Conservation (phyloP, 1,139 yeast genomes). For the Blastobotrys petasosporus region DNA sequence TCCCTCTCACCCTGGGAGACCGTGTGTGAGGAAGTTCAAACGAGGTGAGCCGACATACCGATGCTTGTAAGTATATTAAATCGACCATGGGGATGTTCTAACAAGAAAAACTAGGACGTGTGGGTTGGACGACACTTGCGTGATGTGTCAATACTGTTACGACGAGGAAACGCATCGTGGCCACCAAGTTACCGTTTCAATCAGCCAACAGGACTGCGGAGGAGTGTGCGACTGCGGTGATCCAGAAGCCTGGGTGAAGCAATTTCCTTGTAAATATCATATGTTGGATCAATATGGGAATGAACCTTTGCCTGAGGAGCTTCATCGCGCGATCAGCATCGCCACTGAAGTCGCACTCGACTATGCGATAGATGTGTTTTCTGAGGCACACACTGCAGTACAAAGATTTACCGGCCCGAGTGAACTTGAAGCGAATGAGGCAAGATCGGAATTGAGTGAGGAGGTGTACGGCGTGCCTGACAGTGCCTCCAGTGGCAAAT, state of each 20-base stretch:
- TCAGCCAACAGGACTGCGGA: slow-evolving; percentile 76
- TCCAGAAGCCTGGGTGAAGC: slow-evolving; percentile 63
- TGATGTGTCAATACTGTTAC: slow-evolving; percentile 74
- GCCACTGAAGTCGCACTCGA: slow-evolving; percentile 60
- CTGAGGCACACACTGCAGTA: slow-evolving; percentile 39
- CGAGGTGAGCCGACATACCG: slow-evolving; percentile 86
- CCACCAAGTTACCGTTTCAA: slow-evolving; percentile 68
- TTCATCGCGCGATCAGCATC: slow-evolving; percentile 23
- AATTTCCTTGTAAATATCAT: slow-evolving; percentile 47
- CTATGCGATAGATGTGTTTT: slow-evolving; percentile 67
- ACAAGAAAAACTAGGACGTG: slow-evolving; percentile 44
- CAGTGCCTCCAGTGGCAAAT: slow-evolving; percentile 40
- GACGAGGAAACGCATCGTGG: slow-evolving; percentile 64
- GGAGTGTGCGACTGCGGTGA: slow-evolving; percentile 98
- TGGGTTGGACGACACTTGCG: slow-evolving; percentile 81
- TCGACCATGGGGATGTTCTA: neutral
- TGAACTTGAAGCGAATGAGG: slow-evolving; percentile 25
- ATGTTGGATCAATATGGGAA: slow-evolving; percentile 20
- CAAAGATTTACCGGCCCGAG: slow-evolving; percentile 26
- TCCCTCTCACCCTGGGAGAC: slow-evolving; percentile 54
- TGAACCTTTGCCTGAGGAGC: slow-evolving; percentile 28
- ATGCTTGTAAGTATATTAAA: slow-evolving; percentile 40
- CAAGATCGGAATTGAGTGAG: slow-evolving; percentile 34
- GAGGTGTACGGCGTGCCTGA: slow-evolving; percentile 42
- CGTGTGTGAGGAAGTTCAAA: slow-evolving; percentile 70